Percentiles rank a stretch among this genome's conserved stretches.
These are phyloP conservation scores for Fragosphaeria purpurea DNA, from an alignment of 2,329 filamentous ascomycete species.

Conservation along the genomic window DNA sequence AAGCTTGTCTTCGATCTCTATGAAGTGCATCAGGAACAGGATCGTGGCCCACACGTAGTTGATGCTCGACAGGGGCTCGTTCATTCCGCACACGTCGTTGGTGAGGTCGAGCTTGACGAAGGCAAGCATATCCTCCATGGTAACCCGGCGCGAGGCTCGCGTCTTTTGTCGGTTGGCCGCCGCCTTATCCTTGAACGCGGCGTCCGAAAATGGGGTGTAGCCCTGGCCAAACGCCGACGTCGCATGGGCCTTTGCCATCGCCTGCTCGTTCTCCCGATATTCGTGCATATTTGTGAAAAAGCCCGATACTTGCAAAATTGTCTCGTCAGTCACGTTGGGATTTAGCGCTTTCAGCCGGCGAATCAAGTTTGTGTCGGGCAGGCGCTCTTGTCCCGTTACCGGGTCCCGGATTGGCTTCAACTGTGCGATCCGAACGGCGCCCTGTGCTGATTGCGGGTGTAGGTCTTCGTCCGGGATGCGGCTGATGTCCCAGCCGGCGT, in stretches of 20 bases:
- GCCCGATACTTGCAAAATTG: neutral
- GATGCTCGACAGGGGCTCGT: constrained; percentile 20
- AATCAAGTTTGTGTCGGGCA: constrained; percentile 22
- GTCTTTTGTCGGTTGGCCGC: neutral
- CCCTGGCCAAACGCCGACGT: neutral
- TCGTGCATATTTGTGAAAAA: too few species aligned
- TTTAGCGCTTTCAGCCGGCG: constrained; percentile 11
- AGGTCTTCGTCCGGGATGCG: constrained; percentile 26
- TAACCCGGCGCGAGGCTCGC: neutral
- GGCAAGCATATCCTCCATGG: neutral
- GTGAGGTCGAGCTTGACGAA: constrained; percentile 14
- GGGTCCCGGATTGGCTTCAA: constrained; percentile 19
- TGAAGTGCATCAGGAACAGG: constrained; percentile 17
- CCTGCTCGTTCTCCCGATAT: too few species aligned
- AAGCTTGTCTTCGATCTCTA: constrained; percentile 20
- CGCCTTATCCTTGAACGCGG: neutral
- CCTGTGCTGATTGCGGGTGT: constrained; percentile 16
- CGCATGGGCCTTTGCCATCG: too few species aligned
- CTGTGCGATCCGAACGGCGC: constrained; percentile 16
- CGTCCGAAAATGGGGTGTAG: neutral
- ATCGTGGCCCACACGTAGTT: constrained; percentile 24
- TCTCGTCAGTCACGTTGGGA: constrained; percentile 10
- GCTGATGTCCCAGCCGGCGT: constrained; percentile 25
- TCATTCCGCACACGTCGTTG: constrained; percentile 19
- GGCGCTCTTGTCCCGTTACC: constrained; percentile 16